A percentile compares a stretch with the other conserved stretches of the same genome.
phyloP scores from a whole-genome alignment of 2,329 filamentous ascomycete genomes.

The Helminthosporium solani region DNA sequence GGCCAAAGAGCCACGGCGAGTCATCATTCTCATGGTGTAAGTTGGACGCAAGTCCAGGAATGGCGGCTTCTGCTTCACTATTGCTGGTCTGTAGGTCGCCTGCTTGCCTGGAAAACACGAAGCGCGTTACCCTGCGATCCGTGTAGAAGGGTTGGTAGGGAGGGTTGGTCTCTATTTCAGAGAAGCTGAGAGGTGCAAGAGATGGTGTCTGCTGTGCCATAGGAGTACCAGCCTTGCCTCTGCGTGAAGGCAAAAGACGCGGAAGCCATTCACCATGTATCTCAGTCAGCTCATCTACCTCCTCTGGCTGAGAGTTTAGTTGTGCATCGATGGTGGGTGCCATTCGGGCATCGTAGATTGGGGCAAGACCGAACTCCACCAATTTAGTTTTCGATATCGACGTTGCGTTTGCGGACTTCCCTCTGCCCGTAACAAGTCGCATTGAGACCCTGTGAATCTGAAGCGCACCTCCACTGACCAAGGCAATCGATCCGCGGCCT shows the following conservation, averaged over 20 bases:
- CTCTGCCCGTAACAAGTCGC: conserved; percentile 46
- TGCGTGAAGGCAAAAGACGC: conserved; percentile 28
- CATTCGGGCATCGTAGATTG: conserved; percentile 58
- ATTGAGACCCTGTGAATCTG: conserved; percentile 62
- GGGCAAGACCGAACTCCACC: conserved; percentile 66
- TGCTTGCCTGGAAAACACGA: conserved; percentile 57
- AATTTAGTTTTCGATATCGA: conserved; percentile 58
- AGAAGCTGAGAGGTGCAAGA: conserved; percentile 60
- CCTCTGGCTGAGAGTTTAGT: conserved; percentile 30
- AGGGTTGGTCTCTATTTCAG: conserved; percentile 92
- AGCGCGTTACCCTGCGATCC: conserved; percentile 78
- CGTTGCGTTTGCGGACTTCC: conserved; percentile 43
- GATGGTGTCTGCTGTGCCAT: conserved; percentile 14
- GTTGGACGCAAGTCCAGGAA: conserved; percentile 25
- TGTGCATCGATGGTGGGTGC: conserved; percentile 34
- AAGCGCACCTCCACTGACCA: conserved; percentile 65
- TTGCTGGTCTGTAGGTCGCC: conserved; percentile 21
- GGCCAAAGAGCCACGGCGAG: conserved; percentile 56
- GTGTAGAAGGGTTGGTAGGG: conserved; percentile 97
- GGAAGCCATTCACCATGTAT: conserved; percentile 40
- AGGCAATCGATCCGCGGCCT: conserved; percentile 63
- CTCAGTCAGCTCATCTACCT: conserved; percentile 22
- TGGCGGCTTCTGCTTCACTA: conserved; percentile 23
- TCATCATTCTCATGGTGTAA: conserved; percentile 39
- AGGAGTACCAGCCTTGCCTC: conserved; percentile 14